Conservation (phyloP, 2,329 filamentous ascomycete genomes). For the Diaporthe sp. region DNA sequence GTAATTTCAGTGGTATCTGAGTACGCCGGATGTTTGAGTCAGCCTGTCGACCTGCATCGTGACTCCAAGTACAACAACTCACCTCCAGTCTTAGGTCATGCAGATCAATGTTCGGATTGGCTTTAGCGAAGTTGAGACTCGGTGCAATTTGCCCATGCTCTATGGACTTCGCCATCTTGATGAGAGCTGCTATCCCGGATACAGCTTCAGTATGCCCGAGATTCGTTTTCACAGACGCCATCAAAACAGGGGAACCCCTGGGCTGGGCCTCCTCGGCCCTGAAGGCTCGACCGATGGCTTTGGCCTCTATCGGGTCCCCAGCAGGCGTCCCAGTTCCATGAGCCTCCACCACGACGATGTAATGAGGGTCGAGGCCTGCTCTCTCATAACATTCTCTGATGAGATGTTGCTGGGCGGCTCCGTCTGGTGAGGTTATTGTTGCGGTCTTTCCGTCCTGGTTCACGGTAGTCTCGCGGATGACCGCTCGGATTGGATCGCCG, state of each 20-base stretch:
- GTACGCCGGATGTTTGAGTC: not conserved
- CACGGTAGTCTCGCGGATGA: constrained; percentile 33
- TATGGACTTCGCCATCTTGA: not conserved
- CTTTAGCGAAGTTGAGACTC: constrained; percentile 38
- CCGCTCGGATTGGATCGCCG: constrained; percentile 36
- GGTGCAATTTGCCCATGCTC: constrained; percentile 37
- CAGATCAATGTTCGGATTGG: constrained; percentile 28
- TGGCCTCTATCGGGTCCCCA: not conserved
- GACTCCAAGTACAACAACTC: not conserved
- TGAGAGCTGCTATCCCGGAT: not conserved
- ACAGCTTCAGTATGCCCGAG: not conserved
- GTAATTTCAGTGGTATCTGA: not conserved
- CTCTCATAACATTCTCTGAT: constrained; percentile 58
- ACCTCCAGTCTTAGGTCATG: constrained; percentile 12
- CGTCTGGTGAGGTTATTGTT: constrained; percentile 39
- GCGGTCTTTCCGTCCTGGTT: constrained; percentile 43
- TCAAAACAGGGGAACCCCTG: constrained; percentile 28
- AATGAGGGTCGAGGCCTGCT: constrained; percentile 53
- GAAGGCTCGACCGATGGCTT: constrained; percentile 14
- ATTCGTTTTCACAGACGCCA: constrained; percentile 48
- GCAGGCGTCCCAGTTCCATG: not conserved
- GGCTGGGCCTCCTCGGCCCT: constrained; percentile 1
- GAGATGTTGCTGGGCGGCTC: constrained; percentile 42
- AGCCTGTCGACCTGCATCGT: not conserved
- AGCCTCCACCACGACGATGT: constrained; percentile 45